Percentiles rank a stretch among this genome's conserved stretches.
Conservation (phyloP, 768 basidiomycete species). For the Pisolithus albus region DNA sequence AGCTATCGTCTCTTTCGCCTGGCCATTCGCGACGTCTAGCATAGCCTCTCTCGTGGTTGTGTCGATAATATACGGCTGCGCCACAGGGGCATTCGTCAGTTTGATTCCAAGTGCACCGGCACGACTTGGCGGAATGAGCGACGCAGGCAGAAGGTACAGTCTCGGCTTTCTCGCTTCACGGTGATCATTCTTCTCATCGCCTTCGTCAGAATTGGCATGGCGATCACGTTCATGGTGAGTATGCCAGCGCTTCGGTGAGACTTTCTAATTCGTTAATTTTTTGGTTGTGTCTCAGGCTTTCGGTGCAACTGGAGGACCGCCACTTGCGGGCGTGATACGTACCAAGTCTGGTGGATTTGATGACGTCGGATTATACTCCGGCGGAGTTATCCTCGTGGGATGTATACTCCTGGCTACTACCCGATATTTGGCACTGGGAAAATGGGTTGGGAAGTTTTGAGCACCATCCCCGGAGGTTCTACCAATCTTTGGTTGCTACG, state of each 20-base stretch:
- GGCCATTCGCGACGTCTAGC: slow-evolving; percentile 34
- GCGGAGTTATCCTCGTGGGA: slow-evolving; percentile 1
- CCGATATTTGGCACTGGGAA: slow-evolving; percentile 3
- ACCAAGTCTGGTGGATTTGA: slow-evolving; percentile 1
- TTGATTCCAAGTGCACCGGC: slow-evolving; percentile 5
- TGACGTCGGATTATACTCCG: slow-evolving; percentile 3
- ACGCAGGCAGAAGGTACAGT: slow-evolving; percentile 5
- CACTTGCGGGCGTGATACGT: slow-evolving; percentile 2
- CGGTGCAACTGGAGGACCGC: background rate
- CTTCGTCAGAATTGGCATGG: slow-evolving; percentile 4
- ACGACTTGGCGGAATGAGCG: slow-evolving; percentile 5
- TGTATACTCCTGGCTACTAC: slow-evolving; percentile 1
- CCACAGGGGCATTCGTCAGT: slow-evolving; percentile 5
- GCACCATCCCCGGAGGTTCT: no score
- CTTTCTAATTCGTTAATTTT: background rate
- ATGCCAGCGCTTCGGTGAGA: background rate
- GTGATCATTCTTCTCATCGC: background rate
- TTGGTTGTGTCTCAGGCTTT: background rate
- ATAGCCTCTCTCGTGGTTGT: slow-evolving; percentile 26
- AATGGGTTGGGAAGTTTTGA: slow-evolving; percentile 6
- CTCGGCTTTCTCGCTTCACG: no score
- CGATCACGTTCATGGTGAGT: slow-evolving; percentile 2
- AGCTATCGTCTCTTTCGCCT: slow-evolving; percentile 35
- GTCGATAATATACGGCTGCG: slow-evolving; percentile 35
- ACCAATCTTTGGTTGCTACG: no score